phyloP scores from a whole-genome alignment of 2,329 filamentous ascomycete species.

The Hypoxylon sp. region DNA sequence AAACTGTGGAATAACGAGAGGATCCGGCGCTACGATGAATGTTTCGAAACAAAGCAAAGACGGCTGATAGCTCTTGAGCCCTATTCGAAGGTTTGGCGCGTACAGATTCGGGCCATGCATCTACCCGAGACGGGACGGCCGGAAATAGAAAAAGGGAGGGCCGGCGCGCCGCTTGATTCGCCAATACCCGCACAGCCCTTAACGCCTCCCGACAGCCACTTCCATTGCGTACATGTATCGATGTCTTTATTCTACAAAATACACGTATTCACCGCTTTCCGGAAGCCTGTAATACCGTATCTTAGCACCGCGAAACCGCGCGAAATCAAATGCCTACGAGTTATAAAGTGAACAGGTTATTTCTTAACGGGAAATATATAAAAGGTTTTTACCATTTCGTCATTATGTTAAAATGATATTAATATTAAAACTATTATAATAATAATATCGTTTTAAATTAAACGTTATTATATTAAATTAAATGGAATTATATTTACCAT shows the following conservation, averaged over 20 bases:
- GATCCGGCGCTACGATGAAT: background rate
- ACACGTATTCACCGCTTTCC: conserved; percentile 27
- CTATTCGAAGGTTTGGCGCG: conserved; percentile 25
- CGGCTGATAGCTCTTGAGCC: conserved; percentile 25
- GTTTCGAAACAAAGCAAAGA: conserved; percentile 40
- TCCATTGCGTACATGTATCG: no score
- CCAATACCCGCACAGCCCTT: conserved; percentile 34
- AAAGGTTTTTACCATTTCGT: no score
- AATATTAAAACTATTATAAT: no score
- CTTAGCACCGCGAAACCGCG: conserved; percentile 25
- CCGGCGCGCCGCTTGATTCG: conserved; percentile 32
- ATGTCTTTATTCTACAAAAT: background rate
- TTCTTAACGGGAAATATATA: no score
- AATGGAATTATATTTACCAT: no score
- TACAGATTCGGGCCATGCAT: conserved; percentile 28
- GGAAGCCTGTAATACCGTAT: conserved; percentile 19
- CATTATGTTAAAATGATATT: no score
- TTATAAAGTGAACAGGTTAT: background rate
- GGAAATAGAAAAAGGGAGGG: conserved; percentile 40
- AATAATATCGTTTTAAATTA: no score
- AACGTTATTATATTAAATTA: no score
- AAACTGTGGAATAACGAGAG: conserved; percentile 2
- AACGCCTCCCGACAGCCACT: background rate
- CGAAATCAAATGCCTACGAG: conserved; percentile 11
- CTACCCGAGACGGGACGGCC: conserved; percentile 23